Evolutionary conservation across 129 eudicot genomes (phyloP), one percentile per base, ranked within the genome.

Genomic region (Centrapalus pauciflorus): DNA sequence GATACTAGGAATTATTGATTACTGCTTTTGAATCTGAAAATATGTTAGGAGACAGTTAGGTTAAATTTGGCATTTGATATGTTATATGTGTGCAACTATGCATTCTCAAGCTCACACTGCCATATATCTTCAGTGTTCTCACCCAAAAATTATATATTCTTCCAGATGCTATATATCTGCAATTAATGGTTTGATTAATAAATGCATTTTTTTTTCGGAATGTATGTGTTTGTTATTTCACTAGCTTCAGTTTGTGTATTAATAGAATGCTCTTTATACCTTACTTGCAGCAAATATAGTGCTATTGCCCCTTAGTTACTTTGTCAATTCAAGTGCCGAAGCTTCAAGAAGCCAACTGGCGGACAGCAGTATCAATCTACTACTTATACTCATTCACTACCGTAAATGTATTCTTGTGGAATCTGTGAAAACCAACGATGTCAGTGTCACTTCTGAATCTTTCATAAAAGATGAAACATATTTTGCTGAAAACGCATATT

Each of bases 261-360:
- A 12, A 67, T 29, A 24, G 19, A 67, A 23, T 49, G 25, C 32
- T 49, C 33, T 41, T 70, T 49, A 34, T 57, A 64, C 51, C 6
- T 67, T 12, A 12, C 63, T 70, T 82, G 92, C 99, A 93, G 99
- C 96, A 69, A 93, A 79, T 80, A 76, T 86, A 63, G 86, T 89
- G 83, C 75, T 86, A 61, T 67, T 84, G 56, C 99, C 99, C 46
- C 83, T 84, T 29, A 85, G 81, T 43, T 81, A 76, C 81, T 73
- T 93, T 30, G 86, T 72, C 63, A 67, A 81, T 62, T 77, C 99
- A 61, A 76, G 72, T 67, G 71, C 67, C 34, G 90, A 78, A 78
- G 95, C 84, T 33, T 69, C 86, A 35, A 86, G 82, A 78, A 86
- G 81, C 72, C 81, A 85, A 61, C 77, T 93, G 79, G 96, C 90